Evolutionary conservation across 1,284 basidiomycete genomes (phyloP), one percentile per base, ranked within the genome.

Genomic region (Fomitopsis pinicola): DNA sequence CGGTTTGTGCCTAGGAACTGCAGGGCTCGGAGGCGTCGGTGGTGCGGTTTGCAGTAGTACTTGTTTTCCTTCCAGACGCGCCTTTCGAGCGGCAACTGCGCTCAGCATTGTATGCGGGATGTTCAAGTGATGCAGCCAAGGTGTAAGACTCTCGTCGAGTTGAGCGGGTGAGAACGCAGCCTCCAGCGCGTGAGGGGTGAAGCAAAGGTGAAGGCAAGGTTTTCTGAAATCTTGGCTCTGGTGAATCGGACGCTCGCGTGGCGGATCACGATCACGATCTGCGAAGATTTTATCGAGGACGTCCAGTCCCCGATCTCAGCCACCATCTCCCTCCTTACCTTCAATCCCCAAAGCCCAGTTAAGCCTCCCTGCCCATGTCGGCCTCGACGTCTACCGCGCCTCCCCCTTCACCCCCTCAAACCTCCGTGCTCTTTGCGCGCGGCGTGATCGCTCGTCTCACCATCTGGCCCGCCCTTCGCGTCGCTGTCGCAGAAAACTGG

Each of bases 401-500:
- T 1, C 22, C 55, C 3, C 33, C 36, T 35, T 2, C 35, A 2
- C 58, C 58, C 2, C 71, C 81, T 26, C 72, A 76, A 3, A 72
- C 73, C n/a, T 77, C 82, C n/a, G 71, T 90, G 36, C 82, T 91
- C 65, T 95, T 96, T 69, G 94, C 94, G 10, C 85, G 92, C 38
- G 92, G 92, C 9, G 83, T 91, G 10, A 82, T 95, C 62, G 86
- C 93, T 33, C 83, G 93, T 58, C 82, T 97, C 58, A 80, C 83
- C 28, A 78, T 87, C 63, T 97, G 94, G 94, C 85, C 91, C 44
- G 91, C 88, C 2, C 83, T 97, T 46, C 88, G 89, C 53, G 80
- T 95, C 69, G 94, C 94, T 35, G 86, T 96, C 44, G 83, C 88
- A 60, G 84, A 94, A 69, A 76, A 78, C 65, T 95, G 93, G 93